Base-by-base conservation (phyloP, 331 rosid species). In the Rosa hybrid region DNA sequence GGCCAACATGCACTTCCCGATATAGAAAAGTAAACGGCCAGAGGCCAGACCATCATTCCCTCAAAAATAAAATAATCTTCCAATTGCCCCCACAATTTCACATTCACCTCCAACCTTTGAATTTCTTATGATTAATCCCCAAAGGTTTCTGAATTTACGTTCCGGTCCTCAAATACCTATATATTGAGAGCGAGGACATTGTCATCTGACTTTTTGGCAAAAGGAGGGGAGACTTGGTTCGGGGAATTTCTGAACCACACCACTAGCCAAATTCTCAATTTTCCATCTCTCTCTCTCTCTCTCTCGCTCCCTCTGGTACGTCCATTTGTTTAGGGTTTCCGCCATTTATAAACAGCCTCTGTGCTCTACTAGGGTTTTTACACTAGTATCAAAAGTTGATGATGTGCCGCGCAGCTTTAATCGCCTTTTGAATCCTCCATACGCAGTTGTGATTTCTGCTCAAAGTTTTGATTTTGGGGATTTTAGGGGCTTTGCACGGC, bases 321-420 rank as follows among this genome's bases (percentile, higher is more conserved):
- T 76, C 13, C 73, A 68, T 67, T 62, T 42, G 8, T 13, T 41
- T 83, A 84, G 86, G 88, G 89, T 86, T 81, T 82, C 23, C 41
- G 12, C 16, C 41, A 60, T 62, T 21, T 34, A 48, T 14, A 62
- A 20, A 64, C 64, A 30, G n/a, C 59, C 59, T 51, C 25, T 3
- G 38, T 44, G 74, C 49, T 48, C 38, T 57, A 21, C 30, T 21
- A 23, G 82, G n/a, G 45, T 57, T 57, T 12, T 59, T 10, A 59
- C 6, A 59, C 34, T 23, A 59, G 34, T n/a, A 9, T 21, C 12
- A 0, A 14, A 62, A 44, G 49, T 21, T 23, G 7, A 30, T 23
- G 12, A 45, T 8, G 49, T 3, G 39, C 39, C 39, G 4, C 39
- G 11, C 12, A 8, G 12, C 3, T 18, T 65, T 6, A 12, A 62